Conservation (phyloP, 805 yeast genomes). For the Kluyveromyces siamensis region DNA sequence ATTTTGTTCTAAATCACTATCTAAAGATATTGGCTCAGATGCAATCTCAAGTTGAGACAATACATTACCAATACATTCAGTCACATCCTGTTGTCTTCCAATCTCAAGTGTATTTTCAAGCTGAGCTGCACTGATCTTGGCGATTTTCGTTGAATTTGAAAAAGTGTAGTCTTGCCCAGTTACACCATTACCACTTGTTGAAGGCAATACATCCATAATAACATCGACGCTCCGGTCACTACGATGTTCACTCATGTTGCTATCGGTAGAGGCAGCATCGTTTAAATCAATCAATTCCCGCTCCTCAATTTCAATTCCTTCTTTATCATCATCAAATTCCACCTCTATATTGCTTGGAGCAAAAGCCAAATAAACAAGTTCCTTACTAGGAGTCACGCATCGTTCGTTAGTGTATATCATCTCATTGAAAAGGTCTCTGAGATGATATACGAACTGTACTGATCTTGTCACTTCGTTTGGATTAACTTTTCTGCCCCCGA, state of each 20-base stretch:
- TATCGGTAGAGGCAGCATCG: background rate
- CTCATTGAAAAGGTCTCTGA: conserved; percentile 58
- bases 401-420: conserved; percentile 55
- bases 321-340: conserved; percentile 34
- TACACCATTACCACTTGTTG: background rate
- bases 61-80: conserved; percentile 94
- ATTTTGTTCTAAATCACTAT: conserved; percentile 68
- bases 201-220: conserved; percentile 2
- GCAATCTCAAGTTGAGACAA: conserved; percentile 87
- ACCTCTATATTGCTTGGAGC: conserved; percentile 63
- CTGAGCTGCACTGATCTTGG: conserved; percentile 43
- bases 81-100: conserved; percentile 94
- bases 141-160: conserved; percentile 11
- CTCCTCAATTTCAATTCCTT: conserved; percentile 3
- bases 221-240: background rate
- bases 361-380: conserved; percentile 81
- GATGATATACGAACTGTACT: conserved; percentile 66
- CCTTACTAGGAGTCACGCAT: conserved; percentile 73
- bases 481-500: conserved; percentile 84
- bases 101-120: conserved; percentile 66
- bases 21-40: conserved; percentile 54
- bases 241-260: background rate
- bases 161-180: background rate
- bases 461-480: conserved; percentile 72
- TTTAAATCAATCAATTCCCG: background rate